Evolutionary conservation across 1,284 basidiomycete genomes (phyloP), one percentile per base, ranked within the genome.

Genomic region (Malassezia slooffiae): DNA sequence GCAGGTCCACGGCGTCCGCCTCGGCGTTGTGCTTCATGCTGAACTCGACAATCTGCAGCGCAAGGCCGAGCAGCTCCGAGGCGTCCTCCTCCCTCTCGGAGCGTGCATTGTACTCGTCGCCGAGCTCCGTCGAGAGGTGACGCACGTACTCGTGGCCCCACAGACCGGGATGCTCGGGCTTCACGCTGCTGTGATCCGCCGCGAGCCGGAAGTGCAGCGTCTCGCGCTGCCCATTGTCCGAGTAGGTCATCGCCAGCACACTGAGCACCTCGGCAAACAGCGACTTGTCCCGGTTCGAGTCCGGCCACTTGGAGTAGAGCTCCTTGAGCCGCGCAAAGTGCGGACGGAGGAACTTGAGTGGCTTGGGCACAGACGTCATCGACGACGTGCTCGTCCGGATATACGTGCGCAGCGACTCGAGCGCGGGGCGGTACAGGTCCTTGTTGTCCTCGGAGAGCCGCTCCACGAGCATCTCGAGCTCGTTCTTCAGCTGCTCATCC

Each of bases 121-220:
- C 90, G 9, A 99, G 80, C 65, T 99, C 93, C 2, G 93, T 81
- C 9, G 93, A 88, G 31, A 99, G 78, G 70, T 99, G 93, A 34
- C 91, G 82, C 51, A 97, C 87, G 67, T 99, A 97, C 74, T 99
- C 93, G 71, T 99, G 90, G 8, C 93, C 93, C 93, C 93, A 99
- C 21, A 82, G 79, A 21, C 91, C 91, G 0, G 93, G 89, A 47
- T 89, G 85, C 38, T 69, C 64, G 10, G 62, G 53, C 28, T 50
- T 50, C 28, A 53, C 54, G 9, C 39, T 35, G 20, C 48, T 33
- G n/a, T 51, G 43, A 24, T 54, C 52, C 10, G 62, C 64, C 33
- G 54, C 33, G 22, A 69, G 53, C 23, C 67, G 57, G 54, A 57
- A 69, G 16, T 43, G 41, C 21, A 99, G 81, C 1, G 93, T 97